Percentiles rank a stretch among this genome's conserved stretches.
Conservation (phyloP, 139 green algal genomes). For the Chlorella sp. region DNA sequence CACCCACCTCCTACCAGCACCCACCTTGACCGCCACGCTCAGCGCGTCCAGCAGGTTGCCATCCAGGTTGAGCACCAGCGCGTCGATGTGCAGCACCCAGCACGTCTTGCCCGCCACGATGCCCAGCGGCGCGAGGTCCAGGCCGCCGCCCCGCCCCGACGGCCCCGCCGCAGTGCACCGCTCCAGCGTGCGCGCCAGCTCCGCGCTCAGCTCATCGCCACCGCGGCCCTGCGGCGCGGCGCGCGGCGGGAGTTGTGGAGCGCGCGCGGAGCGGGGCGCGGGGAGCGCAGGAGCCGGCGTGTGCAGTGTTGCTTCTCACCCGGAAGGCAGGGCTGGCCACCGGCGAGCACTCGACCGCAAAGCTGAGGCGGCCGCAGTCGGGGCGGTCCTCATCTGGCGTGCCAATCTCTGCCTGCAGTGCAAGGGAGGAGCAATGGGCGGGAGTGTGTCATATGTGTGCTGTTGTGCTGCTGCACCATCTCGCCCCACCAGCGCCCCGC, state of each 20-base stretch:
- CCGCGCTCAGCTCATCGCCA: constrained; percentile 63
- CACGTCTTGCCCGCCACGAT: constrained; percentile 79
- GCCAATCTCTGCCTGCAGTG: constrained; percentile 60
- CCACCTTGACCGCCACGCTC: constrained; percentile 63
- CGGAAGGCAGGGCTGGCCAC: constrained; percentile 75
- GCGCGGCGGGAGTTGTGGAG: too few relatives aligned
- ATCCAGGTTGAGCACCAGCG: constrained; percentile 79
- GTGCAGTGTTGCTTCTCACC: constrained; percentile 42
- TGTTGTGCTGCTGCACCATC: too few relatives aligned
- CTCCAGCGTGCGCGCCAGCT: constrained; percentile 62
- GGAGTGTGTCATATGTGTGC: too few relatives aligned
- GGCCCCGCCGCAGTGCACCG: constrained; percentile 41
- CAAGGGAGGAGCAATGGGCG: too few relatives aligned
- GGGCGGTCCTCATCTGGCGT: constrained; percentile 39
- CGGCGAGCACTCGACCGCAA: constrained; percentile 79
- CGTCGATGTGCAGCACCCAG: constrained; percentile 86
- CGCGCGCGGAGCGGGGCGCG: too few relatives aligned
- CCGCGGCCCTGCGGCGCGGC: constrained; percentile 59
- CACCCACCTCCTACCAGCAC: neutral
- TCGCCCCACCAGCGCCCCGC: too few relatives aligned
- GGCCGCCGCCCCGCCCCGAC: constrained; percentile 17
- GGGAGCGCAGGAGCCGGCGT: too few relatives aligned
- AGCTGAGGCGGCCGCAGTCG: constrained; percentile 59
- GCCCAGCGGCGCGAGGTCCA: constrained; percentile 68
- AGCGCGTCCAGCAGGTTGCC: constrained; percentile 82